Conservation (phyloP, 2,329 filamentous ascomycete species). For the Dryadomyces quercus-mongolicae region DNA sequence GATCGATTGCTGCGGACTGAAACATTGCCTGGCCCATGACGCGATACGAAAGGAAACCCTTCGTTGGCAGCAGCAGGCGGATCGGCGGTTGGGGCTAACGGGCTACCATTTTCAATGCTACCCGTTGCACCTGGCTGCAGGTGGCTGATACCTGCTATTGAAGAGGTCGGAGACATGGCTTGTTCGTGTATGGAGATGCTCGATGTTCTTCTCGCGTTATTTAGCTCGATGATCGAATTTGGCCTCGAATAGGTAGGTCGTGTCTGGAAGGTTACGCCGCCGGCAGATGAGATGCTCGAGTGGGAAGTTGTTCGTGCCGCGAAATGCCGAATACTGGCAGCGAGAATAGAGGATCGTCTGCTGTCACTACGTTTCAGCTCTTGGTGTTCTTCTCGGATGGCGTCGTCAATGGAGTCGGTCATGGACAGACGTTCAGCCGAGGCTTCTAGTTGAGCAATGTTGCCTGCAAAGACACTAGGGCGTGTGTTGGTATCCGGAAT, state of each 20-base stretch:
- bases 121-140: constrained; percentile 27
- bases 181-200: constrained; percentile 60
- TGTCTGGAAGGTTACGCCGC: constrained; percentile 14
- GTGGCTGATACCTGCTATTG: constrained; percentile 42
- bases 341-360: constrained; percentile 49
- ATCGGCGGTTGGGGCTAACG: neutral
- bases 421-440: constrained; percentile 63
- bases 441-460: constrained; percentile 63
- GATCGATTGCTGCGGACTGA: constrained; percentile 39
- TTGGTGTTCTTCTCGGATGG: constrained; percentile 60
- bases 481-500: constrained; percentile 49
- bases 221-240: constrained; percentile 40
- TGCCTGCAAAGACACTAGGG: constrained; percentile 50
- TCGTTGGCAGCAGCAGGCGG: constrained; percentile 10
- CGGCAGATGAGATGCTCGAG: neutral
- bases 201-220: constrained; percentile 52
- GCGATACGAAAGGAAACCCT: constrained; percentile 26
- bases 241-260: constrained; percentile 10
- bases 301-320: neutral
- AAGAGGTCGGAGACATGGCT: constrained; percentile 54
- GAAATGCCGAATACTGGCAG: constrained; percentile 18
- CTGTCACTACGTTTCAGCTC: constrained; percentile 61
- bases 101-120: neutral
- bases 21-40: constrained; percentile 42
- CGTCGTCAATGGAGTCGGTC: constrained; percentile 65